Percentiles rank a stretch among this genome's conserved stretches.
These are phyloP conservation scores for Scenedesmus sp. DNA, from an alignment of 163 green algal species.

Conservation along the genomic window DNA sequence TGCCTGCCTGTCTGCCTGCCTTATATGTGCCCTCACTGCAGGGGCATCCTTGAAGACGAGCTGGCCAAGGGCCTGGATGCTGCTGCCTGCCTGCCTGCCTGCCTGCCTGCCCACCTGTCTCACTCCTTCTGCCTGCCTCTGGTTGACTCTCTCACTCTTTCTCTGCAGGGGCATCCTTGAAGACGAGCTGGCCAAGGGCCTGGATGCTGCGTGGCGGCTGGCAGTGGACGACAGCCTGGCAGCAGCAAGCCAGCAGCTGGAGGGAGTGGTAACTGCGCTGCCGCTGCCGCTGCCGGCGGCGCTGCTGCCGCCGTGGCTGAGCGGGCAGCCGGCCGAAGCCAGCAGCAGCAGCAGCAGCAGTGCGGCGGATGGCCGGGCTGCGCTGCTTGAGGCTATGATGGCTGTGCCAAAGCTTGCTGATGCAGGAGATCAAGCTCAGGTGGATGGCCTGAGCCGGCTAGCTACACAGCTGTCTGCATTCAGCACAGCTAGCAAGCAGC, in stretches of 20 bases:
- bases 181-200: constrained; percentile 84
- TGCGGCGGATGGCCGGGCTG: constrained; percentile 19
- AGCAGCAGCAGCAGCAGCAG: constrained; percentile 19
- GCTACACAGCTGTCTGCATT: constrained; percentile 40
- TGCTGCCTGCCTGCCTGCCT: background rate
- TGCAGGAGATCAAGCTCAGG: constrained; percentile 58
- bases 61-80: constrained; percentile 71
- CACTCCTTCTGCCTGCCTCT: too few relatives aligned
- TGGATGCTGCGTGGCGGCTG: constrained; percentile 79
- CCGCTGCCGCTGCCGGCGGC: constrained; percentile 50
- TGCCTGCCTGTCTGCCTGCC: too few relatives aligned
- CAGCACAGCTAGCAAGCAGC: constrained; percentile 26
- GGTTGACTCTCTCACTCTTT: too few relatives aligned
- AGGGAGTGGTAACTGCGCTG: background rate
- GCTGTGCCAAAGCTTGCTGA: constrained; percentile 57
- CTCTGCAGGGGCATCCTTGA: constrained; percentile 72
- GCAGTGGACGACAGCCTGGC: constrained; percentile 64
- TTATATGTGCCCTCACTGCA: background rate
- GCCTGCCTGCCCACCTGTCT: background rate
- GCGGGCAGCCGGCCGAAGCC: background rate
- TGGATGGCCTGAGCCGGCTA: constrained; percentile 27
- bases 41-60: constrained; percentile 85
- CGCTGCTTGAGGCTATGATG: constrained; percentile 45
- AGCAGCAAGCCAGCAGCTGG: background rate
- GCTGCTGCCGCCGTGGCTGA: constrained; percentile 43